A percentile compares a stretch with the other conserved stretches of the same genome.
Conservation (phyloP, 2,329 filamentous ascomycete genomes). For the Drechmeria coniospora region DNA sequence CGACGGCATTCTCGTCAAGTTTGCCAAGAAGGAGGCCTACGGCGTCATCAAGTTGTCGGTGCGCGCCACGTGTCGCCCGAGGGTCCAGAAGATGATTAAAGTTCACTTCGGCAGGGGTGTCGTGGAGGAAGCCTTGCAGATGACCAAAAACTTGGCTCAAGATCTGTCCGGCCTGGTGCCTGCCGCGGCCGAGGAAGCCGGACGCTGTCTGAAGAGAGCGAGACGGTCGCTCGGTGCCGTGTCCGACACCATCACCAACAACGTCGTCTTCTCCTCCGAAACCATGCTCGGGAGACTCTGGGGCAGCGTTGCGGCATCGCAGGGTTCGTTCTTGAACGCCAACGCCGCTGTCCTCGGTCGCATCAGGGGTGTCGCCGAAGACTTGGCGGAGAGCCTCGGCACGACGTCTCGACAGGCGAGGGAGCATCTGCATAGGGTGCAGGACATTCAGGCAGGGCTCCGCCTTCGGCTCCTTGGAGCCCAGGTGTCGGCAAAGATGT, state of each 20-base stretch:
- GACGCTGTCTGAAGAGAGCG: constrained; percentile 19
- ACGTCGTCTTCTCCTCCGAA: constrained; percentile 13
- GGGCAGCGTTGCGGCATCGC: constrained; percentile 8
- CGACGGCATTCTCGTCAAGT: constrained; percentile 35
- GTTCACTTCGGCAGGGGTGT: constrained; percentile 41
- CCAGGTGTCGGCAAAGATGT: constrained; percentile 39
- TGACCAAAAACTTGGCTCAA: constrained; percentile 26
- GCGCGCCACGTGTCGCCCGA: constrained; percentile 41
- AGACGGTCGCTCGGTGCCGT: constrained; percentile 15
- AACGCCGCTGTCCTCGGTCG: constrained; percentile 7
- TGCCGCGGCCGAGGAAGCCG: constrained; percentile 22
- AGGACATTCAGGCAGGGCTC: constrained; percentile 22
- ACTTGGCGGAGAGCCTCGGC: constrained; percentile 8
- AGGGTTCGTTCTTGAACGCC: constrained; percentile 9
- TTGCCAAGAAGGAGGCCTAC: constrained; percentile 37
- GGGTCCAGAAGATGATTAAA: constrained; percentile 44
- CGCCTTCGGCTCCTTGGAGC: constrained; percentile 32
- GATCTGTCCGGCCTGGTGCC: constrained; percentile 24
- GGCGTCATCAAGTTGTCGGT: constrained; percentile 44
- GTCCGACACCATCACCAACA: constrained; percentile 12
- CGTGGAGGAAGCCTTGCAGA: constrained; percentile 27
- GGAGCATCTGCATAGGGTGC: constrained; percentile 8
- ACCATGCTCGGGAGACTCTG: constrained; percentile 11
- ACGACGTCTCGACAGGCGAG: constrained; percentile 6
- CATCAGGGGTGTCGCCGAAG: constrained; percentile 6